These are phyloP conservation scores for Mortierella antarctica DNA, from an alignment of 192 early-diverging fungal genomes.

Conservation along the genomic window DNA sequence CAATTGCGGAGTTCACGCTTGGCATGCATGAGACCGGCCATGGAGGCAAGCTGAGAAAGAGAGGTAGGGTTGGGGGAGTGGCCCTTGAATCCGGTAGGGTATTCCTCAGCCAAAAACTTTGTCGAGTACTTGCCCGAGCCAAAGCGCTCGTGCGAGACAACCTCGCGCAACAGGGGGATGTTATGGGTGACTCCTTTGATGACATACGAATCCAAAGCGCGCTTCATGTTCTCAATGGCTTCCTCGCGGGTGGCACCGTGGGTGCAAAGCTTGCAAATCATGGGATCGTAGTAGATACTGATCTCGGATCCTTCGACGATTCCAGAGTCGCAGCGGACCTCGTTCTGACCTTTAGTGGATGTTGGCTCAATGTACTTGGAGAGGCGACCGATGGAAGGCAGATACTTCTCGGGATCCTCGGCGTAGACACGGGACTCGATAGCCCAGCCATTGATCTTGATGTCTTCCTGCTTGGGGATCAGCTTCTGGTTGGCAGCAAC, in stretches of 20 bases:
- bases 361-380: conserved; percentile 86
- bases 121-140: conserved; percentile 81
- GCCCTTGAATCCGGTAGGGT: conserved; percentile 89
- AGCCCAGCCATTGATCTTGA: conserved; percentile 89
- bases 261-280: conserved; percentile 96
- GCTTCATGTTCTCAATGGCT: conserved; percentile 81
- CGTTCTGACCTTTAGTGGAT: conserved; percentile 53
- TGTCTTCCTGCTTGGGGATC: conserved; percentile 76
- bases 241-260: conserved; percentile 80
- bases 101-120: conserved; percentile 89
- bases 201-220: conserved; percentile 89
- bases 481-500: conserved; percentile 86
- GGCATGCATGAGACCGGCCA: conserved; percentile 73
- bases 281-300: conserved; percentile 95
- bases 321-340: conserved; percentile 94
- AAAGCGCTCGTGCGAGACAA: conserved; percentile 81
- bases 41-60: conserved; percentile 70
- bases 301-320: conserved; percentile 94
- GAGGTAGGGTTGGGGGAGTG: conserved; percentile 64
- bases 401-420: conserved; percentile 93
- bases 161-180: conserved; percentile 91
- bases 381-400: conserved; percentile 92
- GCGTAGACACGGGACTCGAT: conserved; percentile 97
- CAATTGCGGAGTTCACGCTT: conserved; percentile 73
- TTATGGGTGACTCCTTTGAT: conserved; percentile 97